phyloP scores from a whole-genome alignment of 768 basidiomycete species.

The Daedaleopsis sinensis region DNA sequence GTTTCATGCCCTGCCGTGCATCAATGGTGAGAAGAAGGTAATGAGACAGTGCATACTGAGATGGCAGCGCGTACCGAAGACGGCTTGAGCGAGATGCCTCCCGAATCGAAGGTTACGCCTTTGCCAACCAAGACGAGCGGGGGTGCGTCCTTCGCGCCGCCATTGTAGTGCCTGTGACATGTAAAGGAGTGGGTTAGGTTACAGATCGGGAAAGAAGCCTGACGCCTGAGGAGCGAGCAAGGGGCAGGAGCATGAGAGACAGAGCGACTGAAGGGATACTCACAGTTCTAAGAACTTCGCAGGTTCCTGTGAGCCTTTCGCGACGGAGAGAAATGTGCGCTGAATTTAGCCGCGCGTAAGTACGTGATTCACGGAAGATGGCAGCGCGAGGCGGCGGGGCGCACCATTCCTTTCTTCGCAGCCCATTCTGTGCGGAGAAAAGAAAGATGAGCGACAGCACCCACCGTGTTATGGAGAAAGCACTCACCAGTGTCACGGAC shows the following conservation, averaged over 20 bases:
- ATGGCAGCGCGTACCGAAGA: slow-evolving; percentile 47
- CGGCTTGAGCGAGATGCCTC: slow-evolving; percentile 89
- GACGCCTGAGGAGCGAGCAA: background rate
- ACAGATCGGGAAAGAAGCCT: too few relatives aligned
- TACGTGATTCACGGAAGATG: too few relatives aligned
- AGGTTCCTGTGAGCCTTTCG: slow-evolving; percentile 80
- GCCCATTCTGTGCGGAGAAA: slow-evolving; percentile 64
- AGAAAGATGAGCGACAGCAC: background rate
- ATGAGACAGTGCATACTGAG: background rate
- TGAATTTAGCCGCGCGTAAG: slow-evolving; percentile 28
- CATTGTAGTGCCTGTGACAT: slow-evolving; percentile 71
- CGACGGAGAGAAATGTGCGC: slow-evolving; percentile 87
- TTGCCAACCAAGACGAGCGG: slow-evolving; percentile 85
- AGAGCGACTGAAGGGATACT: too few relatives aligned
- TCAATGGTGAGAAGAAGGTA: background rate
- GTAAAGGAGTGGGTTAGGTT: too few relatives aligned
- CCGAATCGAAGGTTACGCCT: slow-evolving; percentile 88
- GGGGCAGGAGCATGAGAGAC: background rate
- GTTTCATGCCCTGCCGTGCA: slow-evolving; percentile 66
- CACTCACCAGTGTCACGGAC: slow-evolving; percentile 72
- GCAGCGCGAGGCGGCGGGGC: background rate
- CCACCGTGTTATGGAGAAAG: too few relatives aligned
- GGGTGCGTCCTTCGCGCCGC: slow-evolving; percentile 56
- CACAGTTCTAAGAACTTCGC: slow-evolving; percentile 89
- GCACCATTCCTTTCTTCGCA: slow-evolving; percentile 79